A percentile compares a stretch with the other conserved stretches of the same genome.
phyloP scores from a whole-genome alignment of 441 rosid genomes.

The Kokia cookei region DNA sequence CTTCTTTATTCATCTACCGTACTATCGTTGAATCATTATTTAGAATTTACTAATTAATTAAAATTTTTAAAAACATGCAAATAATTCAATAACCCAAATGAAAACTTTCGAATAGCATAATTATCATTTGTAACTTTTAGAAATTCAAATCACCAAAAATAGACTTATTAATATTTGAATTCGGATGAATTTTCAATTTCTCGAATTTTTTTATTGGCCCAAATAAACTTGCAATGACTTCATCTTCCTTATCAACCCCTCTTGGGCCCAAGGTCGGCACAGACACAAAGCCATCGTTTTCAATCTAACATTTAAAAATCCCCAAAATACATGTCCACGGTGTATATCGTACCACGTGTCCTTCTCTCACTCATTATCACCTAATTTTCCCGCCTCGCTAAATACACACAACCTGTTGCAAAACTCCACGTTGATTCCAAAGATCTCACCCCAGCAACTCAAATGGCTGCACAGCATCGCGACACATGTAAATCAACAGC shows the following conservation, averaged over 20 bases:
- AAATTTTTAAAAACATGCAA: fast-evolving
- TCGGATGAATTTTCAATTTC: no score
- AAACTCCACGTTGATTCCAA: conserved; percentile 17
- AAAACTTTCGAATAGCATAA: not conserved
- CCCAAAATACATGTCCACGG: conserved; percentile 20
- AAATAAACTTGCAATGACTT: not conserved
- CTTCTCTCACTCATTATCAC: conserved; percentile 8
- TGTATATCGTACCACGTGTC: conserved; percentile 24
- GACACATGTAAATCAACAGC: conserved; percentile 43
- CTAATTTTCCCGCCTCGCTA: conserved; percentile 16
- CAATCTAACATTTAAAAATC: conserved; percentile 8
- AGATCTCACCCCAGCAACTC: not conserved
- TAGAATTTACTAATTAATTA: fast-evolving
- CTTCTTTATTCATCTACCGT: no score
- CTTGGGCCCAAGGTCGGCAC: conserved; percentile 34
- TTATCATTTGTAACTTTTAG: fast-evolving
- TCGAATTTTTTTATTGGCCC: no score
- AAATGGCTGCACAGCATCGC: conserved; percentile 36
- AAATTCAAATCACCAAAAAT: no score
- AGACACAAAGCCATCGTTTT: conserved; percentile 23
- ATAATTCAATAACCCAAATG: no score
- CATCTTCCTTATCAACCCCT: not conserved
- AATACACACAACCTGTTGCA: conserved; percentile 18
- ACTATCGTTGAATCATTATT: fast-evolving
- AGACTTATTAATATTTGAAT: no score